A percentile compares a stretch with the other conserved stretches of the same genome.
Evolutionary conservation across 2,329 filamentous ascomycete species (phyloP).

Genomic region (Ophiostoma montium): DNA sequence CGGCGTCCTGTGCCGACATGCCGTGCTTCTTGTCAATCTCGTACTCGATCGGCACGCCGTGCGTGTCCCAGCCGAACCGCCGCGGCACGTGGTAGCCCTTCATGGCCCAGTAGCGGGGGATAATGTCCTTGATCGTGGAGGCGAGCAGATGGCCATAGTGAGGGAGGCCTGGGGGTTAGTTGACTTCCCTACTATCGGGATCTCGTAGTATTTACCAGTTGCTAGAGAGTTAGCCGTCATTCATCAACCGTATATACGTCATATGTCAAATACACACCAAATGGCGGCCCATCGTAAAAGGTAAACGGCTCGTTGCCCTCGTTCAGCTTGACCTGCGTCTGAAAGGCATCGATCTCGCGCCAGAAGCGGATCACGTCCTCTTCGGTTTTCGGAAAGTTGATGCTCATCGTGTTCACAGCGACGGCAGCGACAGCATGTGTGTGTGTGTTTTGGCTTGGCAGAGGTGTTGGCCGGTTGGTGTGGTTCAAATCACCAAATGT

Average conservation of each 20-base stretch:
- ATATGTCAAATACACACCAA: constrained; percentile 41
- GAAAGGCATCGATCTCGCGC: constrained; percentile 86
- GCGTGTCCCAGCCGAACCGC: constrained; percentile 88
- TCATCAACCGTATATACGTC: background rate
- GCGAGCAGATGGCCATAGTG: constrained; percentile 65
- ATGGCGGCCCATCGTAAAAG: constrained; percentile 83
- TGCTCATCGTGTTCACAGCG: constrained; percentile 40
- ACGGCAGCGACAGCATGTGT: background rate
- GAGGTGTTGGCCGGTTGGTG: background rate
- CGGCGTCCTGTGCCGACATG: constrained; percentile 70
- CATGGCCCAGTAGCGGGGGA: constrained; percentile 79
- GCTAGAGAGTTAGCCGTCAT: background rate
- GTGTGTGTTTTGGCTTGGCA: background rate
- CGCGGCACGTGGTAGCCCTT: constrained; percentile 74
- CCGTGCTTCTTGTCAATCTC: constrained; percentile 95
- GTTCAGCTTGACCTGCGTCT: constrained; percentile 60
- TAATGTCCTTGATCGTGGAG: constrained; percentile 94
- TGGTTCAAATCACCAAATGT: background rate
- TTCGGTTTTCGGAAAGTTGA: constrained; percentile 88
- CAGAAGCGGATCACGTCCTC: constrained; percentile 71
- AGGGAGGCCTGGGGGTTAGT: constrained; percentile 17
- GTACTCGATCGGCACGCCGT: constrained; percentile 88
- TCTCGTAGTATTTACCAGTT: constrained; percentile 3
- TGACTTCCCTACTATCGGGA: background rate
- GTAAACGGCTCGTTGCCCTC: constrained; percentile 73